Evolutionary conservation across 345 rosid genomes (phyloP), one percentile per base, ranked within the genome.

Genomic region (Citrus inodora): DNA sequence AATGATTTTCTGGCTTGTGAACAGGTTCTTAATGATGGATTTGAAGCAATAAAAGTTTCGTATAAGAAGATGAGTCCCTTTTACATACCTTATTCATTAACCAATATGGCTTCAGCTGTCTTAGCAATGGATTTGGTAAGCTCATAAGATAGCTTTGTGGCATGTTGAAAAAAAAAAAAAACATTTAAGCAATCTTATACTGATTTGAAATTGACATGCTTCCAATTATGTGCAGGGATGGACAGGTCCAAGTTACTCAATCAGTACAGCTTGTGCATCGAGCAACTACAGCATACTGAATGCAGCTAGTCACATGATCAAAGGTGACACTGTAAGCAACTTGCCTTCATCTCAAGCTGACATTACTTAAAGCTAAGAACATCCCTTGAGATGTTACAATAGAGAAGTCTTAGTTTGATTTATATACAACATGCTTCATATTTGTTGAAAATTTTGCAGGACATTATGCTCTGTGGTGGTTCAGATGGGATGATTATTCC

Each of bases 161-260:
- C 27, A 30, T 9, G 21, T 17, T 25, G 27, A 25, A 25, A 32
- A 30, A 3, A 25, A 3, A 25, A 25, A 56, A 1, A 53, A 55
- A 9, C 2, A 22, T 21, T 53, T 22, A 19, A 0, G 48, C 48
- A 11, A 10, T 10, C 4, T 42, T 42, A 11, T 42, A 10, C 16
- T 42, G 11, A 42, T 42, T 42, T 0, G 11, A 42, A 42, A 42
- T 0, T 11, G 48, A 2, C 60, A 19, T 9, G 25, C 9, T 40
- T 83, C 22, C 9, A 28, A 70, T 19, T 71, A 42, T 42, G 48
- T 62, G 79, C 80, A 89, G 91, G 91, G 91, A 51, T 89, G 92
- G 92, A 87, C 80, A 88, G 92, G 92, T 22, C 92, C 92, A 61
- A 89, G 81, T 79, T 89, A 87, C 71, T 86, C 92, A 30, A 87